A percentile compares a stretch with the other conserved stretches of the same genome.
Conservation (phyloP, 768 basidiomycete species). For the Xanthoconium purpureum region DNA sequence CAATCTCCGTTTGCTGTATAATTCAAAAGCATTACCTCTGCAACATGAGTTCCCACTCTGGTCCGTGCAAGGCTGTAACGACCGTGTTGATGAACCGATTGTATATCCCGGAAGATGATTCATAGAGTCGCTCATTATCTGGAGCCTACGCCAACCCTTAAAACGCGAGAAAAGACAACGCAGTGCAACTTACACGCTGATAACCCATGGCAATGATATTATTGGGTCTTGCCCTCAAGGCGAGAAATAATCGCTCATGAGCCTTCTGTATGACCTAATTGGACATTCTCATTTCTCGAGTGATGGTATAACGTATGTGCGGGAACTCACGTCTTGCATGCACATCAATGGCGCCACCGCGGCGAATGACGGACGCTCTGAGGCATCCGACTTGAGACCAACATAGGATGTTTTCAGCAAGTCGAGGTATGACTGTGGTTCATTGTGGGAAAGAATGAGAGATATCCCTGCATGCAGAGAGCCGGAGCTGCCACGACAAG, state of each 20-base stretch:
- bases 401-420: slow-evolving; percentile 50
- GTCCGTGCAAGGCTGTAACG: slow-evolving; percentile 60
- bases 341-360: slow-evolving; percentile 41
- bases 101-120: slow-evolving; percentile 42
- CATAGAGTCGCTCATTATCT: slow-evolving; percentile 38
- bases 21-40: slow-evolving; percentile 42
- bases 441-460: slow-evolving; percentile 13
- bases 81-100: slow-evolving; percentile 73
- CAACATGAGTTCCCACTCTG: slow-evolving; percentile 66
- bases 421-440: slow-evolving; percentile 28
- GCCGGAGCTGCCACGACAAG: slow-evolving; percentile 5
- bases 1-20: neutral
- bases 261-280: slow-evolving; percentile 59
- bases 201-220: slow-evolving; percentile 72
- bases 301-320: neutral
- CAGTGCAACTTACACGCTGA: slow-evolving; percentile 41
- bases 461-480: slow-evolving; percentile 6
- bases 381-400: slow-evolving; percentile 31
- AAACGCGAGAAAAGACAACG: neutral
- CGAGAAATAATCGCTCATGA: slow-evolving; percentile 51
- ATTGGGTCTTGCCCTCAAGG: slow-evolving; percentile 35
- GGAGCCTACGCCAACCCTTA: slow-evolving; percentile 14
- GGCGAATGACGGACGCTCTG: slow-evolving; percentile 25
- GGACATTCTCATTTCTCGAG: neutral
- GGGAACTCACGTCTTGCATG: slow-evolving; percentile 50